Conservation (phyloP, 495 filamentous ascomycete species). For the Aspergillus sparsus region DNA sequence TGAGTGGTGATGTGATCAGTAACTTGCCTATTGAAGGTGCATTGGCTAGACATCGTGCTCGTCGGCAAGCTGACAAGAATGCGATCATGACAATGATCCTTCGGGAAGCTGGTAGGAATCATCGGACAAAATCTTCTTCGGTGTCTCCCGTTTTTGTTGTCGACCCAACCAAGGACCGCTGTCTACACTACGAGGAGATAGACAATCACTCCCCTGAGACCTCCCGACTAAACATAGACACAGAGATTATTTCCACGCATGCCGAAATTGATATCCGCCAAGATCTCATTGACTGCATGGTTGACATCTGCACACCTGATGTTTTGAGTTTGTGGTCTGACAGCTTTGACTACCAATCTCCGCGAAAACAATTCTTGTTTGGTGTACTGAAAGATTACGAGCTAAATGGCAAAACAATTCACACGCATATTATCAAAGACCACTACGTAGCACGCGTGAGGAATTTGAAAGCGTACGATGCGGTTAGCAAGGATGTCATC, state of each 20-base stretch:
- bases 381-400: slow-evolving; percentile 96
- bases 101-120: slow-evolving; percentile 69
- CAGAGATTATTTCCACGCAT: slow-evolving; percentile 64
- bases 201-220: slow-evolving; percentile 44
- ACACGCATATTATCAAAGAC: slow-evolving; percentile 81
- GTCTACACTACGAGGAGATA: slow-evolving; percentile 89
- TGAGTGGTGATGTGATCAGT: slow-evolving; percentile 92
- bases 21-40: slow-evolving; percentile 81
- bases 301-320: slow-evolving; percentile 97
- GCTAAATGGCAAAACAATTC: slow-evolving; percentile 91
- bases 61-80: slow-evolving; percentile 83
- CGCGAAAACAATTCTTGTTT: slow-evolving; percentile 83
- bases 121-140: slow-evolving; percentile 72
- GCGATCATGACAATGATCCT: slow-evolving; percentile 98
- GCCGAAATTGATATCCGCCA: slow-evolving; percentile 75
- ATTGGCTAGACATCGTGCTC: slow-evolving; percentile 75
- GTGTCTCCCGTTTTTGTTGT: slow-evolving; percentile 82
- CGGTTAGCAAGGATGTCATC: slow-evolving; percentile 85
- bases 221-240: slow-evolving; percentile 67
- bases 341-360: slow-evolving; percentile 92
- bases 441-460: slow-evolving; percentile 78
- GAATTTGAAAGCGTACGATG: slow-evolving; percentile 86
- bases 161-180: slow-evolving; percentile 76
- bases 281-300: slow-evolving; percentile 90
- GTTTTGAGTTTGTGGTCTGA: slow-evolving; percentile 94